Base-by-base conservation (phyloP, 441 rosid species). In the Manihot esculenta region DNA sequence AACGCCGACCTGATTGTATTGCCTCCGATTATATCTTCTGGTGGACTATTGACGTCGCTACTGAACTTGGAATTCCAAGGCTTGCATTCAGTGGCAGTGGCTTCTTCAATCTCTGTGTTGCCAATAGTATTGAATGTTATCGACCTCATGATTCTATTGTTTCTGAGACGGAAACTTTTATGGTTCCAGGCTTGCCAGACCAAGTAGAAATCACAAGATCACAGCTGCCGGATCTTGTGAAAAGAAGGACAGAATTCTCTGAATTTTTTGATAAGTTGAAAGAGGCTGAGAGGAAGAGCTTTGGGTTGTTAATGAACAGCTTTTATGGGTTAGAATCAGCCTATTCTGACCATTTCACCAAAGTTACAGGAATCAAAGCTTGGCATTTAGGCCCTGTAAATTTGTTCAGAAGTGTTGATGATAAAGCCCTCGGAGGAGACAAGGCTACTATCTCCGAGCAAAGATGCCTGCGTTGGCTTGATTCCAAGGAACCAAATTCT, bases 71-170 rank as follows among this genome's bases (percentile, higher is more conserved):
- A 47, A 79, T 81, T 26, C 84, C 84, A 2, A 68, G 84, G 69
- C 74, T 81, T 59, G 84, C 82, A 20, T 81, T 85, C 42, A 81
- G 77, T 18, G 84, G 84, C n/a, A 76, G 79, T 17, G 78, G 87
- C n/a, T 80, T 78, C 74, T 80, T 85, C 74, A 79, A 79, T 66
- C 78, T 78, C 13, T 81, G 81, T 15, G 71, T 83, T 18, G 51
- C 80, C 0, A 61, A 83, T 12, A 79, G 64, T 69, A 42, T 83
- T 15, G 72, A 68, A 7, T 35, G 26, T 24, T 38, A 77, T 26
- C 48, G 66, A 30, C 86, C 83, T 35, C 80, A 74, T 45, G 55
- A 63, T 18, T 33, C 57, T 5, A 30, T 80, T 17, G 3, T 49
- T 17, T 73, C 77, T 0, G 86, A 84, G 53, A 66, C 71, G 1